phyloP scores from a whole-genome alignment of 345 rosid species.

The Boechera retrofracta region DNA sequence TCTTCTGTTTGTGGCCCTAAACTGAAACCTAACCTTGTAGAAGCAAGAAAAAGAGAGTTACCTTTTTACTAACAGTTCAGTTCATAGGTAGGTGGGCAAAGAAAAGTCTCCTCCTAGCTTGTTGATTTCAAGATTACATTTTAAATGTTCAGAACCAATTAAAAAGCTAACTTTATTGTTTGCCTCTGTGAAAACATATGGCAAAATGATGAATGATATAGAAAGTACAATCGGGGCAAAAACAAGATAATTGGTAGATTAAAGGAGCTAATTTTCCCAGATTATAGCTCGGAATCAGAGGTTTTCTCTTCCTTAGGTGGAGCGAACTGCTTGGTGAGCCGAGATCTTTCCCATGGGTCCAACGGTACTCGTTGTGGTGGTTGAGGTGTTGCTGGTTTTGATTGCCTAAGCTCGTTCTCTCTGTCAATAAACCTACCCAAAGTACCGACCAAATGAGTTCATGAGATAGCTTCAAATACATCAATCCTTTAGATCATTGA shows the following conservation, averaged over 20 bases:
- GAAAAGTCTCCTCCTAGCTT: neutral
- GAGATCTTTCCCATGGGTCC: conserved; percentile 87
- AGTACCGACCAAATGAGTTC: conserved; percentile 14
- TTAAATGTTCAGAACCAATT: neutral
- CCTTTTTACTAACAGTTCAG: conserved; percentile 5
- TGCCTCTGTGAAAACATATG: conserved; percentile 16
- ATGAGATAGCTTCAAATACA: neutral
- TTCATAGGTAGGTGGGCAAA: conserved; percentile 8
- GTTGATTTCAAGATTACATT: conserved; percentile 17
- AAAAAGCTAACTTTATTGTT: conserved; percentile 10
- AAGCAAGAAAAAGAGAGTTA: conserved; percentile 17
- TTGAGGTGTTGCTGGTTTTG: conserved; percentile 76
- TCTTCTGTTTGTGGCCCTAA: conserved; percentile 21
- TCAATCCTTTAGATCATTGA: neutral
- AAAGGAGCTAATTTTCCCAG: neutral
- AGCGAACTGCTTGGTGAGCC: conserved; percentile 61
- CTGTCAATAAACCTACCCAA: conserved; percentile 81
- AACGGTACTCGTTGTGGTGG: conserved; percentile 64
- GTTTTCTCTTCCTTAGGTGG: conserved; percentile 73
- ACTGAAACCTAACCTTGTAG: conserved; percentile 24
- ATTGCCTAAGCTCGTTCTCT: conserved; percentile 86
- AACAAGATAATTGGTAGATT: neutral
- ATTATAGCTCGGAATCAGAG: conserved; percentile 54
- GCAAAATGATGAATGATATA: neutral
- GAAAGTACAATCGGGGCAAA: neutral